Base-by-base conservation (phyloP, 1,284 basidiomycete genomes). In the Trichosporon inkin region DNA sequence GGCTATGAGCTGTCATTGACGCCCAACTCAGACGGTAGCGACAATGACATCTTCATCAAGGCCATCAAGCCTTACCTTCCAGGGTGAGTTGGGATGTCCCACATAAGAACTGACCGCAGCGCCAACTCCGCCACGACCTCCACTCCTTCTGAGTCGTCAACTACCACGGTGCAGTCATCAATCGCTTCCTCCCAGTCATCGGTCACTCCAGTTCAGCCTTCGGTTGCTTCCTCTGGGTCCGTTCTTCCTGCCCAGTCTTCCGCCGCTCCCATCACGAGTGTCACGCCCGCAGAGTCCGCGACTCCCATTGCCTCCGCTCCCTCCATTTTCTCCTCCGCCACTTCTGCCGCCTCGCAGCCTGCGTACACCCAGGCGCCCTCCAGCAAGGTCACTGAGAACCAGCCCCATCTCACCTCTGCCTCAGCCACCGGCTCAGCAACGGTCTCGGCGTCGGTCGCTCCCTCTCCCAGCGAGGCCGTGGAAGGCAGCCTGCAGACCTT, bases 1-100 rank as follows among this genome's bases (percentile, higher is more conserved):
- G 47, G 34, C 56, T 77, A 74, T 60, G 63, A 58, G 35, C 67
- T 75, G 20, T 66, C 61, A 5, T 59, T 73, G 22, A 67, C 66
- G 13, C 74, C 74, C 17, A 58, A 58, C 54, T 47, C 63, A 10
- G 69, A 67, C 35, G 64, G 62, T 5, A 52, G 57, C 6, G 71
- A 73, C 60, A 71, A 70, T 52, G 59, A 55, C 6, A 61, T 74
- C 40, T 71, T 69, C 61, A 57, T 56, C 34, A 59, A 63, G 22
- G 74, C 70, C 32, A 59, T 75, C 52, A 58, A 67, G 61, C 69
- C 70, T 8, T 66, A 69, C 65, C 68, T 75, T 34, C 71, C 71
- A 3, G 68, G 71, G 16, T 58, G 54, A 17, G 57, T 37, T 17
- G 53, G 44, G 10, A 55, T 20, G 37, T 14, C 54, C 38, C 6